Percentiles rank a stretch among this genome's conserved stretches.
Conservation (phyloP, 257 asterid species). For the Linderniella brevidens region DNA sequence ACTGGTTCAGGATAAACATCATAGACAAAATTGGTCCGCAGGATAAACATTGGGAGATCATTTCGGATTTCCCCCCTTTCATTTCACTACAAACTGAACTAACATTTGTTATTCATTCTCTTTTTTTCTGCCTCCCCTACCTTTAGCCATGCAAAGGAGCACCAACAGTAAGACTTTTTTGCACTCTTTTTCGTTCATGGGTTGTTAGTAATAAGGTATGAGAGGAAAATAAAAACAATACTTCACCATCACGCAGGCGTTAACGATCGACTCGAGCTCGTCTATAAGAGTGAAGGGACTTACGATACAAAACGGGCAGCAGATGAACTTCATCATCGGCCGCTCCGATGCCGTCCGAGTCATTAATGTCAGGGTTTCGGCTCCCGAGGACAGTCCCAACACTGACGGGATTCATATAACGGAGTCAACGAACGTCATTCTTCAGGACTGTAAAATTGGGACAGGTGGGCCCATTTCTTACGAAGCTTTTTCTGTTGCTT, state of each 20-base stretch:
- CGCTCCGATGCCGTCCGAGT: constrained; percentile 53
- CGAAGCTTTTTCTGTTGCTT: no score
- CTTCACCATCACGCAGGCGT: constrained; percentile 44
- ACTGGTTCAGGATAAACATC: no score
- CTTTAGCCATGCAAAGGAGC: constrained; percentile 85
- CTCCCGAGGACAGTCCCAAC: constrained; percentile 89
- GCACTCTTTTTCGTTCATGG: no score
- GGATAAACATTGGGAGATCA: no score
- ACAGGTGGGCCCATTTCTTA: constrained; percentile 82
- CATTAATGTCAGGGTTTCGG: constrained; percentile 37
- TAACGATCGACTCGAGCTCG: constrained; percentile 76
- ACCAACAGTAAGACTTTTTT: constrained; percentile 56
- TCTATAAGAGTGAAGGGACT: constrained; percentile 58
- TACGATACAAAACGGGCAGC: constrained; percentile 76
- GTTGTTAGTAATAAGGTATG: no score
- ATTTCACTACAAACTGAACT: no score
- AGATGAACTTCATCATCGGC: constrained; percentile 66
- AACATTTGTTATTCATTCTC: no score
- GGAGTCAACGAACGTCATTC: constrained; percentile 57
- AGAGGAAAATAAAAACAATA: not conserved
- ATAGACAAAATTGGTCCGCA: no score
- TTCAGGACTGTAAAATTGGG: constrained; percentile 81
- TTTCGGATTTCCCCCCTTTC: no score
- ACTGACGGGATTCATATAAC: constrained; percentile 96
- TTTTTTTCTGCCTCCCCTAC: not conserved